These are phyloP conservation scores for Primulina huaijiensis DNA, from an alignment of 257 asterid genomes.

Conservation along the genomic window DNA sequence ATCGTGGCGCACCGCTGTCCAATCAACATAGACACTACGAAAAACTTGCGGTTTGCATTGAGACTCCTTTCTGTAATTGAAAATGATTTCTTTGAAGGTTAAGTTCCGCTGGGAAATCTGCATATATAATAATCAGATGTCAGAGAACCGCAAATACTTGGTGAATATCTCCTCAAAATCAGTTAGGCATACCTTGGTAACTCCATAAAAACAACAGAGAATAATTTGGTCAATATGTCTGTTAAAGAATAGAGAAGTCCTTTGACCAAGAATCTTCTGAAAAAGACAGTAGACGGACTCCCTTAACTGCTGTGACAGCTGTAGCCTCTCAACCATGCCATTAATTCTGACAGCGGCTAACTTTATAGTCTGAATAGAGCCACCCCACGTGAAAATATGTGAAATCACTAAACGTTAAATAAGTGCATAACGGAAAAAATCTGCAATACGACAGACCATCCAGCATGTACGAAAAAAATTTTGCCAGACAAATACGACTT, in stretches of 20 bases:
- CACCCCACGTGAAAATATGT: constrained; percentile 16
- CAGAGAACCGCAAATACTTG: constrained; percentile 17
- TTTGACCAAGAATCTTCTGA: constrained; percentile 77
- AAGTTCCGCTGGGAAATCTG: constrained; percentile 76
- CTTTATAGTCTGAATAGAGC: constrained; percentile 60
- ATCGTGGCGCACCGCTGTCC: constrained; percentile 44
- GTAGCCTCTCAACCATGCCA: constrained; percentile 96
- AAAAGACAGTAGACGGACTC: constrained; percentile 85
- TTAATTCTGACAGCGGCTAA: constrained; percentile 96
- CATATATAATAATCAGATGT: constrained; percentile 25
- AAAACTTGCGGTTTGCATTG: constrained; percentile 70
- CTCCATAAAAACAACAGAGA: constrained; percentile 97
- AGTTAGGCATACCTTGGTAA: constrained; percentile 69
- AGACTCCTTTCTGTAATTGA: constrained; percentile 67
- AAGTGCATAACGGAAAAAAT: constrained; percentile 4
- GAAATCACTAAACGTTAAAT: not conserved
- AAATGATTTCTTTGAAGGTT: constrained; percentile 60
- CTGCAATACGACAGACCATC: not conserved
- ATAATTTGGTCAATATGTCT: constrained; percentile 95
- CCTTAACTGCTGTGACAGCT: constrained; percentile 76
- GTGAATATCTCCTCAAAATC: constrained; percentile 19
- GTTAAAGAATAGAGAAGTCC: constrained; percentile 71
- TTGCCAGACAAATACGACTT: not conserved
- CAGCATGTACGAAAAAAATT: constrained; percentile 9
- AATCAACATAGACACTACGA: constrained; percentile 56